Conservation (phyloP, 768 basidiomycete species). For the Suillus hirtellus region DNA sequence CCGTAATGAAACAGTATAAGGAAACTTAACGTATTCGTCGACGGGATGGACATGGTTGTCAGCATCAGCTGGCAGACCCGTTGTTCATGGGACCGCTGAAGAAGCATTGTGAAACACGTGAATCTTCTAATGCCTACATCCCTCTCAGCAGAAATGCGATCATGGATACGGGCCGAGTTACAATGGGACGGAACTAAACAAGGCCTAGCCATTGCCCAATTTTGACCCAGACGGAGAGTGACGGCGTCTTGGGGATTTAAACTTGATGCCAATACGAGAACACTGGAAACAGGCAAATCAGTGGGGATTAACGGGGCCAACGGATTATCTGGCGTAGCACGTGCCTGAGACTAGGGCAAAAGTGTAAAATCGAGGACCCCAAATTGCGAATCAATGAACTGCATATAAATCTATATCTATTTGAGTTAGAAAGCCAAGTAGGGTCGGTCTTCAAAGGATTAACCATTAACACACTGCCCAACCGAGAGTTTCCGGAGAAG, state of each 20-base stretch:
- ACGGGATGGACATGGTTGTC: background rate
- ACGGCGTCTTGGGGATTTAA: background rate
- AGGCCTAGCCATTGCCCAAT: no score
- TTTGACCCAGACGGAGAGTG: no score
- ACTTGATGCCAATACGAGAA: background rate
- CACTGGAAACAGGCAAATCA: background rate
- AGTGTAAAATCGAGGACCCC: background rate
- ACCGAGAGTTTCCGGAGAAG: background rate
- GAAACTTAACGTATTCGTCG: background rate
- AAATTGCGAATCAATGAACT: slow-evolving; percentile 1
- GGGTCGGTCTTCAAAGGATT: background rate
- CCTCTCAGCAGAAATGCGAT: background rate
- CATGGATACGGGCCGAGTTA: background rate
- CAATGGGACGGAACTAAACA: background rate
- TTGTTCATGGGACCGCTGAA: background rate
- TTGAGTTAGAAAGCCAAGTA: background rate
- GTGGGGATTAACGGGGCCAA: background rate
- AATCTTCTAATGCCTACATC: background rate
- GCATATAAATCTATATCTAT: background rate
- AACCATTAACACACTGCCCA: background rate
- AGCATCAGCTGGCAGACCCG: background rate
- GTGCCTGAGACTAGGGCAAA: background rate
- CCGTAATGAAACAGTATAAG: background rate
- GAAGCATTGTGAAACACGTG: background rate
- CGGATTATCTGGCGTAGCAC: background rate